Evolutionary conservation across 441 rosid species (phyloP).

Genomic region (Jatropha multifida): DNA sequence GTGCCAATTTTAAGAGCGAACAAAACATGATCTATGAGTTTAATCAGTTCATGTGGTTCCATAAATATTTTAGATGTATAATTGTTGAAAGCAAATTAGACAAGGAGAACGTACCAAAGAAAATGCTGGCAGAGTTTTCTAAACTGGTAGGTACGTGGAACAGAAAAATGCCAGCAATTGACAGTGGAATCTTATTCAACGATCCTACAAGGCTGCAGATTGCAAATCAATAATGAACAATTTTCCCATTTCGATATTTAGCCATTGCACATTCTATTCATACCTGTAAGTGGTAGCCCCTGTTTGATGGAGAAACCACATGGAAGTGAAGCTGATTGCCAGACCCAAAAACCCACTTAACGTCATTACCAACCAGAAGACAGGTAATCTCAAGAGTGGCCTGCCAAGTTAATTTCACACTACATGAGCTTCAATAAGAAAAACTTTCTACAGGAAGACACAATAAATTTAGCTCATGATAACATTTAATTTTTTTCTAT

Average conservation of each 20-base stretch:
- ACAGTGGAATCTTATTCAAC: conserved; percentile 89
- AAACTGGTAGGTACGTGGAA: conserved; percentile 92
- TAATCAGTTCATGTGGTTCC: too few species aligned
- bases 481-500: too few species aligned
- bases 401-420: conserved; percentile 41
- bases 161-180: conserved; percentile 79
- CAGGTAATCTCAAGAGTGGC: conserved; percentile 78
- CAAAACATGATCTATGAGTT: too few species aligned
- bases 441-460: background rate
- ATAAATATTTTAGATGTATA: background rate
- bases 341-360: conserved; percentile 92
- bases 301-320: conserved; percentile 99
- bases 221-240: conserved; percentile 20
- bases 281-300: conserved; percentile 99
- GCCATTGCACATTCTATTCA: conserved; percentile 8
- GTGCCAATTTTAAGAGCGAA: too few species aligned
- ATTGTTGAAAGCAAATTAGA: background rate
- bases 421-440: background rate
- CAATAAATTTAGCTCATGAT: background rate
- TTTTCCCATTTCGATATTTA: background rate
- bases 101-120: conserved; percentile 61
- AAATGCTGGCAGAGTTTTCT: conserved; percentile 90
- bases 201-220: conserved; percentile 92
- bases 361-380: conserved; percentile 88
- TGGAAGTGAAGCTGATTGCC: conserved; percentile 96